phyloP scores from a whole-genome alignment of 2,329 filamentous ascomycete species.

The Ceratocystis harringtonii region DNA sequence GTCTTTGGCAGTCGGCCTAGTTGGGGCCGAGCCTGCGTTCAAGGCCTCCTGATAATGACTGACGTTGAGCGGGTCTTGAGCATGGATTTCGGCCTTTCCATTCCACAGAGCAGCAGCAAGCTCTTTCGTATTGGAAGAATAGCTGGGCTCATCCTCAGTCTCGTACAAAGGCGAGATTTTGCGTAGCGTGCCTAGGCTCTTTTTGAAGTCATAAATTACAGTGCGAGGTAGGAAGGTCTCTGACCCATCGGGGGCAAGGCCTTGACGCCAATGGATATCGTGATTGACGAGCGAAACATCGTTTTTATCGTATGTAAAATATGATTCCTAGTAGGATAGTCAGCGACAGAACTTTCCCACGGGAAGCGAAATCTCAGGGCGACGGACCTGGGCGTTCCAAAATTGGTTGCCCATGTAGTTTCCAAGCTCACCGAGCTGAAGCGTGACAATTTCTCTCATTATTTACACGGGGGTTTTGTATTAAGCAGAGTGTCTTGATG shows the following conservation, averaged over 20 bases:
- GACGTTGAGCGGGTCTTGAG: conserved; percentile 44
- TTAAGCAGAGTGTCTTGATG: neutral
- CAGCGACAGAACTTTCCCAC: neutral
- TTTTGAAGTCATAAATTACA: conserved; percentile 88
- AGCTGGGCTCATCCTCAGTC: conserved; percentile 19
- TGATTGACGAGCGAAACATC: conserved; percentile 28
- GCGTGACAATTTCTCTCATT: conserved; percentile 60
- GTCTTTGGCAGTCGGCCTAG: conserved; percentile 48
- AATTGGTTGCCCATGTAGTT: conserved; percentile 94
- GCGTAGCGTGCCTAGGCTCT: conserved; percentile 74
- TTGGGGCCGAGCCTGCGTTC: conserved; percentile 50
- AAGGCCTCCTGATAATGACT: conserved; percentile 68
- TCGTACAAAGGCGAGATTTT: conserved; percentile 77
- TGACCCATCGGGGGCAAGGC: conserved; percentile 63
- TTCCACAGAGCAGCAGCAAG: neutral
- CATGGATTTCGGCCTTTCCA: conserved; percentile 11
- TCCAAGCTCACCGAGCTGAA: conserved; percentile 83
- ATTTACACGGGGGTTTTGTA: no score
- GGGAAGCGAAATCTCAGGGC: neutral
- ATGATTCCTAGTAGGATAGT: conserved; percentile 56
- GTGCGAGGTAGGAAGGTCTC: conserved; percentile 90
- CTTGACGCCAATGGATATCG: conserved; percentile 71
- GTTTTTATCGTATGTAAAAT: conserved; percentile 70
- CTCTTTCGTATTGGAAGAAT: neutral
- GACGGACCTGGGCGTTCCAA: conserved; percentile 75